These are phyloP conservation scores for Chrysoporthe austroafricana DNA, from an alignment of 2,329 filamentous ascomycete species.

Conservation along the genomic window DNA sequence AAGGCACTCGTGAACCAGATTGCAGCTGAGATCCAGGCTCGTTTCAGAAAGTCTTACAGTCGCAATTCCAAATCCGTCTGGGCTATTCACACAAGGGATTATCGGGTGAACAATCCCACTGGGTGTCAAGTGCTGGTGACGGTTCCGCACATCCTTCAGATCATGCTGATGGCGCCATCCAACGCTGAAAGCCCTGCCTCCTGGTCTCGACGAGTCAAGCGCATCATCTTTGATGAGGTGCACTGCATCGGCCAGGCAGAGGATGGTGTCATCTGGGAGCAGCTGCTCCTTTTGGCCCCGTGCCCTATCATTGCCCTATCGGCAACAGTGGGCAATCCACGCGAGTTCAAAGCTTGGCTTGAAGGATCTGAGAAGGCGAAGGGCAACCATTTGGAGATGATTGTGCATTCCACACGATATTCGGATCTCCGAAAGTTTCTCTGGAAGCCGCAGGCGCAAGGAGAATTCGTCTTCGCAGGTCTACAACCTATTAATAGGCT, in stretches of 20 bases:
- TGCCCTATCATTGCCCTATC: conserved; percentile 81
- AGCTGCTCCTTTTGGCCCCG: conserved; percentile 72
- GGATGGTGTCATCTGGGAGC: conserved; percentile 79
- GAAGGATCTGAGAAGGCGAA: conserved; percentile 64
- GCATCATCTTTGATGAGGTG: conserved; percentile 83
- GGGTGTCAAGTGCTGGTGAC: conserved; percentile 78
- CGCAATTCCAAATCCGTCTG: conserved; percentile 70
- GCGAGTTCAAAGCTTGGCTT: conserved; percentile 72
- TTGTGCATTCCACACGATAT: conserved; percentile 71
- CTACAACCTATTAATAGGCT: conserved; percentile 48
- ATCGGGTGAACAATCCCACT: conserved; percentile 72
- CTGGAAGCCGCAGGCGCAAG: conserved; percentile 59
- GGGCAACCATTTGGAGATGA: conserved; percentile 67
- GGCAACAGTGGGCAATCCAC: conserved; percentile 77
- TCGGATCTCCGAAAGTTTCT: conserved; percentile 78
- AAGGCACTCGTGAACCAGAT: conserved; percentile 86
- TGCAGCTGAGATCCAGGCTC: conserved; percentile 75
- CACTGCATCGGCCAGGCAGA: conserved; percentile 79
- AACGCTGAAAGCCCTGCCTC: conserved; percentile 59
- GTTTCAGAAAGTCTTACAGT: conserved; percentile 70
- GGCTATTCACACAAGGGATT: conserved; percentile 78
- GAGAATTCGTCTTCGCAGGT: conserved; percentile 54
- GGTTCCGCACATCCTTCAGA: conserved; percentile 77
- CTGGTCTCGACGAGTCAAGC: conserved; percentile 70
- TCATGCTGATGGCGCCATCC: conserved; percentile 70